A percentile compares a stretch with the other conserved stretches of the same genome.
phyloP scores from a whole-genome alignment of 306 rosid genomes.

The Mimosa bimucronata region DNA sequence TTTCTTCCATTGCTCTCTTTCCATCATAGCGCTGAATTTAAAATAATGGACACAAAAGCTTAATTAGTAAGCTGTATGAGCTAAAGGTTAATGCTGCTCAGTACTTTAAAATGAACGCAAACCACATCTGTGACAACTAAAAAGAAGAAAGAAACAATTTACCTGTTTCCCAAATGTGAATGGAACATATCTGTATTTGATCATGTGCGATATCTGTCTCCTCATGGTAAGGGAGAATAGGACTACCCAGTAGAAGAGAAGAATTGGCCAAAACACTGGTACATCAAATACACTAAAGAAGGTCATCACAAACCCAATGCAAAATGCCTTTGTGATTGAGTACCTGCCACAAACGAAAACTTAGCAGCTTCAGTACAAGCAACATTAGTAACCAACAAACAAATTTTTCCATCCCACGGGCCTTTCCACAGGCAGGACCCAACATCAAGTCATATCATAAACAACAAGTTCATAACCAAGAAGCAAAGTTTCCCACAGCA shows the following conservation, averaged over 20 bases:
- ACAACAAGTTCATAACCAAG: background rate
- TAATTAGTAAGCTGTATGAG: constrained; percentile 22
- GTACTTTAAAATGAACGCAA: constrained; percentile 4
- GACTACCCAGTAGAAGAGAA: constrained; percentile 90
- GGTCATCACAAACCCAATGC: constrained; percentile 88
- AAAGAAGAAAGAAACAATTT: constrained; percentile 9
- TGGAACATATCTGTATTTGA: constrained; percentile 92
- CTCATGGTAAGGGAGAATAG: constrained; percentile 87
- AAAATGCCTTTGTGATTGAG: constrained; percentile 88
- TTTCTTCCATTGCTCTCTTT: constrained; percentile 62
- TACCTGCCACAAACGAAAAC: constrained; percentile 60
- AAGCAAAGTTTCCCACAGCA: background rate
- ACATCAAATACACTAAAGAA: constrained; percentile 59
- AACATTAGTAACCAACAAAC: background rate
- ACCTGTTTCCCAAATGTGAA: constrained; percentile 97
- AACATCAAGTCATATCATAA: background rate
- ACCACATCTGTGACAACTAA: constrained; percentile 6
- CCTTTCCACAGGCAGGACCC: constrained; percentile 21
- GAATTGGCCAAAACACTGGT: constrained; percentile 98
- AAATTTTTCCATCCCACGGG: background rate
- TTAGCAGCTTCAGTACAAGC: constrained; percentile 32
- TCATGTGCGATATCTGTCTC: constrained; percentile 93
- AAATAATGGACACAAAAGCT: constrained; percentile 29
- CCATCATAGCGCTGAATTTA: constrained; percentile 69
- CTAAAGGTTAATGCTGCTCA: background rate